Evolutionary conservation across 768 basidiomycete species (phyloP), one percentile per base, ranked within the genome.

Genomic region (Suillus americanus): DNA sequence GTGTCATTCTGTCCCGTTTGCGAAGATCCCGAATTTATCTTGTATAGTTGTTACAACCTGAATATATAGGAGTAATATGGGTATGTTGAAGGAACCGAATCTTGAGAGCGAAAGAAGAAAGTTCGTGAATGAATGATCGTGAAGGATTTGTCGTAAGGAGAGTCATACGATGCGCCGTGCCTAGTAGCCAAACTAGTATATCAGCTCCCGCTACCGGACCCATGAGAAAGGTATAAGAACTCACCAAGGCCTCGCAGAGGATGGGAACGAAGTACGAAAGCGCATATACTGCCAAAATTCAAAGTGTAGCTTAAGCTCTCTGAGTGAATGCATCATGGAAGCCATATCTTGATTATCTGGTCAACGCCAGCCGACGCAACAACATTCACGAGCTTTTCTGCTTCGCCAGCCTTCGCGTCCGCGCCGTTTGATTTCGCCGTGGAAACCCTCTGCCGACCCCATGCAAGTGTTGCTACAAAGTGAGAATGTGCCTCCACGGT

Each of bases 401-500:
- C 64, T 51, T 81, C 80, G 45, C 68, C 72, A 45, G 70, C 56
- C 70, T 74, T 75, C 2, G 67, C 55, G 20, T 72, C 73, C 2
- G 62, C 60, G 78, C 85, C 70, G 46, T 82, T 81, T 33, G 73
- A 70, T 64, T 81, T 80, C 38, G 73, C 76, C 0, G 77, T 73
- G 28, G 82, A 79, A 18, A 81, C 76, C 59, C 77, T 70, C 64
- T 85, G 83, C 60, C 90, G 79, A 45, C 92, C 93, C 94, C 94
- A 96, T 16, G 89, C 82, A 62, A 95, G 84, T 25, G 88, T 89
- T 37, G 89, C 85, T 14, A 95, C 89, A 72, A 95, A 94, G 71
- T 93, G 91, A 37, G 83, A 84, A 74, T 96, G 95, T 3, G 95
- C 94, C 68, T 95, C 92, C 48, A 97, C 85, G 45, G 87, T 91